Evolutionary conservation across 2,329 filamentous ascomycete genomes (phyloP), one percentile per base, ranked within the genome.

Genomic region (Ophiostoma montium): DNA sequence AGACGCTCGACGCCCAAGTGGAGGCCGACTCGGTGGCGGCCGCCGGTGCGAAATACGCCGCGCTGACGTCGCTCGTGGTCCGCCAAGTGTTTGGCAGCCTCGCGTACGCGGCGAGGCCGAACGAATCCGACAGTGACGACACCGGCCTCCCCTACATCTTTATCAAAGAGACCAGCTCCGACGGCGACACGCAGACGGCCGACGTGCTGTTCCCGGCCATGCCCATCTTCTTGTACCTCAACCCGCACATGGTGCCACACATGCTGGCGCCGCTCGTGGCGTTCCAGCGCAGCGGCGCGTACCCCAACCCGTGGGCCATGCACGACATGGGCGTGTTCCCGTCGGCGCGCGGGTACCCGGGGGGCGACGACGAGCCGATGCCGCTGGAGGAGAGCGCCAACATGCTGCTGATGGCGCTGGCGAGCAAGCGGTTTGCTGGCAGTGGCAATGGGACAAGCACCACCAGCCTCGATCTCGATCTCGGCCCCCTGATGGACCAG

Each of bases 91-190:
- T 94, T 65, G 88, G 82, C 13, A 84, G 79, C 0, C 80, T 88
- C 59, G 76, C 81, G 9, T 78, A 84, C n/a, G n/a, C n/a, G n/a
- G n/a, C n/a, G n/a, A n/a, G n/a, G n/a, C n/a, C n/a, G n/a, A n/a
- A n/a, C n/a, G n/a, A n/a, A n/a, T n/a, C n/a, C n/a, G n/a, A n/a
- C n/a, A n/a, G n/a, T n/a, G n/a, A n/a, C 48, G 84, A 84, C 13
- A 67, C 76, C 3, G 69, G 80, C 1, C 74, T 83, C 50, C 81
- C 83, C 0, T 74, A 89, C 48, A 21, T 94, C 13, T 94, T 94
- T 66, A 66, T 94, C 48, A 94, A 95, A 62, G 87, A 94, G 62
- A 94, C 94, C 59, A 87, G 83, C 53, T 90, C 84, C 3, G 82
- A 94, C 60, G 86, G 87, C 35, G 90, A 94, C 58, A 80, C 81